Conservation (phyloP, 1,284 basidiomycete genomes). For the Trichosporon ovoides region DNA sequence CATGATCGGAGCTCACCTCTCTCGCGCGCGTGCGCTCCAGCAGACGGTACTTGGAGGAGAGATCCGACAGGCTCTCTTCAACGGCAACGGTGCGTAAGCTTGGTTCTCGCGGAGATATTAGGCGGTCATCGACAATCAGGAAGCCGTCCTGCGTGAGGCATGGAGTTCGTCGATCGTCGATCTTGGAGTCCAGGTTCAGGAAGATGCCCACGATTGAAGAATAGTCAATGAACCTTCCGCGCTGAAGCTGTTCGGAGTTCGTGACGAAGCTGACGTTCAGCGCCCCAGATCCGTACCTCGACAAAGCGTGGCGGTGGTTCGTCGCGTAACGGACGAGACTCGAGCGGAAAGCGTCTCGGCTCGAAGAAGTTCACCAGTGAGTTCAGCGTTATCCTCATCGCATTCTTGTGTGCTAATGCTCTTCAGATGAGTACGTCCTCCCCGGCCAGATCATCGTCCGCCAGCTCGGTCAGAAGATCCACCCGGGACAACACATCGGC, state of each 20-base stretch:
- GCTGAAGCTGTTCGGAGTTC: no score
- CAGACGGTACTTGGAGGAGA: conserved; percentile 25
- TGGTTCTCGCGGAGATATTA: no score
- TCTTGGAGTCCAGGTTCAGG: no score
- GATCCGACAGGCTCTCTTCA: conserved; percentile 32
- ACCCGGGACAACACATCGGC: conserved; percentile 84
- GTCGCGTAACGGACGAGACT: conserved; percentile 82
- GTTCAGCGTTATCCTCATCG: conserved; percentile 31
- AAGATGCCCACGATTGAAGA: no score
- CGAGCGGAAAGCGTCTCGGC: conserved; percentile 82
- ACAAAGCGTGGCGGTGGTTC: conserved; percentile 92
- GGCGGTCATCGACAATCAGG: no score
- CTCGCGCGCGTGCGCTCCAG: conserved; percentile 25
- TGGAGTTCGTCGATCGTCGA: no score
- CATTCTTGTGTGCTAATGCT: neutral
- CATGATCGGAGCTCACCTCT: conserved; percentile 23
- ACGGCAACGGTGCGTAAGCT: conserved; percentile 2
- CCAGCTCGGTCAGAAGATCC: conserved; percentile 82
- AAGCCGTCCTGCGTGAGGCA: no score
- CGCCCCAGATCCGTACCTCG: conserved; percentile 69
- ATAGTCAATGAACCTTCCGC: no score
- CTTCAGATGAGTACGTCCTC: conserved; percentile 72
- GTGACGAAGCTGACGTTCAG: conserved; percentile 22
- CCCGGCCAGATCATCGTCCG: conserved; percentile 91
- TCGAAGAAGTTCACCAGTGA: conserved; percentile 89